phyloP scores from a whole-genome alignment of 2,329 filamentous ascomycete genomes.

The Pochonia chlamydosporia region DNA sequence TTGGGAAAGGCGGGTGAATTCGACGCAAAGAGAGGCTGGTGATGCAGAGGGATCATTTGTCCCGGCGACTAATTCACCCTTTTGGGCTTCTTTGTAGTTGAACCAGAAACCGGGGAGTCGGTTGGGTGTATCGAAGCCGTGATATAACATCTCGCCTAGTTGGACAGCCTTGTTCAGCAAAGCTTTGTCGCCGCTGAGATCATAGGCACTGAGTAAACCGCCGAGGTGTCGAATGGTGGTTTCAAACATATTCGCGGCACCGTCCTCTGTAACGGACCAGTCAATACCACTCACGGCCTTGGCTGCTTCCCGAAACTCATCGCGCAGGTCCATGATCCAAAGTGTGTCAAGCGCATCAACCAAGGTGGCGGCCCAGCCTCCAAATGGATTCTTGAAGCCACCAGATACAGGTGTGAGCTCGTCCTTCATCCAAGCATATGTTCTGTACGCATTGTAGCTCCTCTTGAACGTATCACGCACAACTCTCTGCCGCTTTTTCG shows the following conservation, averaged over 20 bases:
- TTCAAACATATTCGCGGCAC: slow-evolving; percentile 45
- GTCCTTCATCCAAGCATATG: slow-evolving; percentile 44
- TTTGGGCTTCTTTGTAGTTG: slow-evolving; percentile 16
- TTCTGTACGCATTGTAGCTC: slow-evolving; percentile 46
- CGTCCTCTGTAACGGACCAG: slow-evolving; percentile 37
- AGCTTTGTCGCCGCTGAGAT: slow-evolving; percentile 36
- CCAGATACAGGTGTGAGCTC: slow-evolving; percentile 45
- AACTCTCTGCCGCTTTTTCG: slow-evolving; percentile 26
- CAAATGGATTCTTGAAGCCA: slow-evolving; percentile 38
- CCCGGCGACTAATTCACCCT: slow-evolving; percentile 45
- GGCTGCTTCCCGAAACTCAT: slow-evolving; percentile 50
- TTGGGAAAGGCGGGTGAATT: slow-evolving; percentile 67
- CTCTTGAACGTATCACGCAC: slow-evolving; percentile 36
- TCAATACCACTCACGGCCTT: slow-evolving; percentile 42
- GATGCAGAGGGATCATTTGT: slow-evolving; percentile 54
- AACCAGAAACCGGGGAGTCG: slow-evolving; percentile 34
- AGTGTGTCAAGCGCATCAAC: slow-evolving; percentile 56
- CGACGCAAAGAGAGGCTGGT: slow-evolving; percentile 32
- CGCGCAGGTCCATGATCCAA: slow-evolving; percentile 53
- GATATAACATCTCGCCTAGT: slow-evolving; percentile 47
- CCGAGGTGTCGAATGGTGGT: slow-evolving; percentile 50
- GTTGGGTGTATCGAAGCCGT: slow-evolving; percentile 46
- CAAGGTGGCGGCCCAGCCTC: slow-evolving; percentile 52
- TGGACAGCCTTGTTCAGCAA: slow-evolving; percentile 42
- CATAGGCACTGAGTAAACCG: slow-evolving; percentile 44